These are phyloP conservation scores for Ammopiptanthus mongolicus DNA, from an alignment of 306 rosid genomes.

Conservation along the genomic window DNA sequence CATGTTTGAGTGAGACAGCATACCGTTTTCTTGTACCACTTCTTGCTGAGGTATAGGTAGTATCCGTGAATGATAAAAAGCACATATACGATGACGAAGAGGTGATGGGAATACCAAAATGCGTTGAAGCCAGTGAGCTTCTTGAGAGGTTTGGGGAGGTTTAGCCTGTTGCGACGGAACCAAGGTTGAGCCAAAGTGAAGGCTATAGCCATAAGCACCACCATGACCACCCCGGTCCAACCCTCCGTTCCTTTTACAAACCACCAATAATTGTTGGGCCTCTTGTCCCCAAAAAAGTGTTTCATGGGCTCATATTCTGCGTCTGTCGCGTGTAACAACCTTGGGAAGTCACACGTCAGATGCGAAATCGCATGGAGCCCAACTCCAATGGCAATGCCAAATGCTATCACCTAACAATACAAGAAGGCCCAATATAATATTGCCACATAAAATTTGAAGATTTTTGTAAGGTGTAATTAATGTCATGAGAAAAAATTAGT, in stretches of 20 bases:
- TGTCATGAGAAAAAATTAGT: too few species aligned
- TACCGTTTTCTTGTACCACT: constrained; percentile 85
- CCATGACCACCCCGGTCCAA: constrained; percentile 84
- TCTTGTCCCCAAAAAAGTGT: constrained; percentile 46
- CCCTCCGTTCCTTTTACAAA: constrained; percentile 89
- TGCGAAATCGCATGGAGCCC: constrained; percentile 63
- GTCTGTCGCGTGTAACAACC: constrained; percentile 54
- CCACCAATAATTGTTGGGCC: constrained; percentile 87
- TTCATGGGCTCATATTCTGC: constrained; percentile 61
- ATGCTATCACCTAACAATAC: constrained; percentile 51
- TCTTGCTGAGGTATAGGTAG: constrained; percentile 64
- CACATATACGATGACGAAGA: constrained; percentile 71
- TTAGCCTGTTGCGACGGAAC: constrained; percentile 61
- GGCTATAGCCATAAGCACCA: constrained; percentile 85
- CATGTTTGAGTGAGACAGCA: neutral
- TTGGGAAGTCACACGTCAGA: constrained; percentile 80
- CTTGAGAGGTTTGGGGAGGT: constrained; percentile 61
- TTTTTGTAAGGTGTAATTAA: too few species aligned
- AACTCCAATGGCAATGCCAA: constrained; percentile 64
- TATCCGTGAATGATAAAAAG: constrained; percentile 72
- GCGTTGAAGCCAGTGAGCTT: constrained; percentile 86
- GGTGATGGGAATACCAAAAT: constrained; percentile 91
- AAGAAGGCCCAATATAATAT: neutral
- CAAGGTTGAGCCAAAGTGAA: constrained; percentile 78
- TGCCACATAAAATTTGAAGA: too few species aligned